Percentiles rank a stretch among this genome's conserved stretches.
phyloP scores from a whole-genome alignment of 176 grass and related monocot genomes.

The Rhynchospora tenuis region DNA sequence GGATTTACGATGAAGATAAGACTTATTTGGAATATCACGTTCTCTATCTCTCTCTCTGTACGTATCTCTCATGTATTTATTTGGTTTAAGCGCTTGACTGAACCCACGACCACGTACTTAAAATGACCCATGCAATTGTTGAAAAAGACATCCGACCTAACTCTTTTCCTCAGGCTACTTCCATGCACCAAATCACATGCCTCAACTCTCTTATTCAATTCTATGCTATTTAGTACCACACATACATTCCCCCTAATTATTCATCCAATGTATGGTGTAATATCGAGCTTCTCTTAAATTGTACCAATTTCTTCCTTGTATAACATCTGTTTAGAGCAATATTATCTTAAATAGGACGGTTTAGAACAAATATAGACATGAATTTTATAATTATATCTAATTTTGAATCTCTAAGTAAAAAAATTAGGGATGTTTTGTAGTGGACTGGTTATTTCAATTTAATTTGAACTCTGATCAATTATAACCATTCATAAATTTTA shows the following conservation, averaged over 20 bases:
- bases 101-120: background rate
- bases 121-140: constrained; percentile 7
- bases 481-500: too few species aligned
- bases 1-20: background rate
- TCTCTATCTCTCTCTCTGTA: background rate
- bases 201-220: background rate
- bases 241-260: background rate
- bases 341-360: too few species aligned
- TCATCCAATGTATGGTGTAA: background rate
- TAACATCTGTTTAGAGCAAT: too few species aligned
- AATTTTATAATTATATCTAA: too few species aligned
- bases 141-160: constrained; percentile 2
- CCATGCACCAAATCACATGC: constrained; percentile 19
- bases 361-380: too few species aligned
- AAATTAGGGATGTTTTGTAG: too few species aligned
- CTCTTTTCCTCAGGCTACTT: background rate
- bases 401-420: too few species aligned
- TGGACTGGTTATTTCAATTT: too few species aligned
- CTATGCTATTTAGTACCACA: background rate
- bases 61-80: too few species aligned
- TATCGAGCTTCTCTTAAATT: background rate
- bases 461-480: too few species aligned
- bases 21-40: background rate
- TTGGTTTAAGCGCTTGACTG: too few species aligned
- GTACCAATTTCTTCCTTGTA: too few species aligned